Conservation (phyloP, 352 stramenopile species). For the Phytopythium vexans region DNA sequence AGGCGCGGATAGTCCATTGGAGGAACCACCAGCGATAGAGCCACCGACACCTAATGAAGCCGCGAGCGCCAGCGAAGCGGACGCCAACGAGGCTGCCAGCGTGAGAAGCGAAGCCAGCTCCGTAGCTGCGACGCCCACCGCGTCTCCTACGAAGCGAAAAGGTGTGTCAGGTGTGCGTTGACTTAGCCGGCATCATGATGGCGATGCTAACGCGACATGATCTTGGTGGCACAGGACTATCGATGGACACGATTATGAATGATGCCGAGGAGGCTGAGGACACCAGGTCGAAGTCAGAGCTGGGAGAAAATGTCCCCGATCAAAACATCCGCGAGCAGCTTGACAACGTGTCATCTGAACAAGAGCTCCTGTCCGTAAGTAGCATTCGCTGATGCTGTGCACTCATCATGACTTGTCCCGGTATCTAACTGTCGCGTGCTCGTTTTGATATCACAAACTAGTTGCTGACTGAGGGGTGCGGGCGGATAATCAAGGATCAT, state of each 20-base stretch:
- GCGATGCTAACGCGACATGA: no score
- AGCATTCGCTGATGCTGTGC: neutral
- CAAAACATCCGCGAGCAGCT: conserved; percentile 51
- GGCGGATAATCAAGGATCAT: conserved; percentile 49
- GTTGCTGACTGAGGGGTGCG: conserved; percentile 50
- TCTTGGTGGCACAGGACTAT: conserved; percentile 14
- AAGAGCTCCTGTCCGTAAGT: conserved; percentile 51
- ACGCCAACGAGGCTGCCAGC: neutral
- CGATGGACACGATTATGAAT: conserved; percentile 60
- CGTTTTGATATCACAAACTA: conserved; percentile 10
- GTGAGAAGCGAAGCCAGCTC: conserved; percentile 19
- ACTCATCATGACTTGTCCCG: neutral
- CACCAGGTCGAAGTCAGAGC: conserved; percentile 3
- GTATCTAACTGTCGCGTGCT: no score
- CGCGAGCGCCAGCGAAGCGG: neutral
- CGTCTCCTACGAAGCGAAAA: conserved; percentile 41
- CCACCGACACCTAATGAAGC: conserved; percentile 13
- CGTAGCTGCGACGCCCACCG: conserved; percentile 19
- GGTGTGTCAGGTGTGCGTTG: neutral
- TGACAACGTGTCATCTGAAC: conserved; percentile 26
- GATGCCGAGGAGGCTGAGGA: conserved; percentile 29
- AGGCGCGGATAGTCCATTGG: conserved; percentile 15
- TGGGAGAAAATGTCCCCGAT: conserved; percentile 35
- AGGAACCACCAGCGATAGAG: conserved; percentile 5
- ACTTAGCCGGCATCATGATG: no score